Percentiles rank a stretch among this genome's conserved stretches.
Conservation (phyloP, 1,284 basidiomycete genomes). For the Amylostereum areolatum region DNA sequence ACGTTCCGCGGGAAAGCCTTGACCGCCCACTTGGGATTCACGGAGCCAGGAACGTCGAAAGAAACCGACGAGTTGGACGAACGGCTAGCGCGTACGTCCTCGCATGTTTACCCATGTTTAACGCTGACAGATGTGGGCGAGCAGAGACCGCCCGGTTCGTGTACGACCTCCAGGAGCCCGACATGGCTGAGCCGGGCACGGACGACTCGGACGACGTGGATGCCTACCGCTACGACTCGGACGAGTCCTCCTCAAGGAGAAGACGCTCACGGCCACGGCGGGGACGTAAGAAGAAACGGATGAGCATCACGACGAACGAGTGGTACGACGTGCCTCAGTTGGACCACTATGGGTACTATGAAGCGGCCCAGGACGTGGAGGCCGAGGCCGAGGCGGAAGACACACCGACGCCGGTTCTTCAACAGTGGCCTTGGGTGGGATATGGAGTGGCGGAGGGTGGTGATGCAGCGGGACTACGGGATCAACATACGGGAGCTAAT, state of each 20-base stretch:
- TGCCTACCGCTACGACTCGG: slow-evolving; percentile 25
- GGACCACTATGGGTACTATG: slow-evolving; percentile 16
- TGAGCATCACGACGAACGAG: slow-evolving; percentile 62
- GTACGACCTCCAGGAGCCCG: slow-evolving; percentile 51
- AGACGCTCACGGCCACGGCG: slow-evolving; percentile 21
- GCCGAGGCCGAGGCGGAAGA: no score
- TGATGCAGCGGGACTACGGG: no score
- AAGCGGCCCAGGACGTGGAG: neutral
- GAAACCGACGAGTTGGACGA: slow-evolving; percentile 59
- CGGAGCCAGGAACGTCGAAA: slow-evolving; percentile 33
- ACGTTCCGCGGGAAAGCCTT: slow-evolving; percentile 67
- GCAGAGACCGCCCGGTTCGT: slow-evolving; percentile 60
- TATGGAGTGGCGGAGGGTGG: neutral
- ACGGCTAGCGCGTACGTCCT: slow-evolving; percentile 57
- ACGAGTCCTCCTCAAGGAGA: slow-evolving; percentile 29
- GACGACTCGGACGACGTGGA: slow-evolving; percentile 30
- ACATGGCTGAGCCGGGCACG: slow-evolving; percentile 46
- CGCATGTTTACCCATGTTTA: neutral
- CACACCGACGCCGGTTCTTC: neutral
- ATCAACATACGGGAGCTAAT: no score
- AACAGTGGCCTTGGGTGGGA: neutral
- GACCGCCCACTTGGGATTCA: slow-evolving; percentile 56
- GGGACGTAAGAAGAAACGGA: slow-evolving; percentile 39
- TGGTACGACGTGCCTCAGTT: slow-evolving; percentile 39
- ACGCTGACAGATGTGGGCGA: neutral